Evolutionary conservation across 2,329 filamentous ascomycete genomes (phyloP).

Genomic region (Grosmannia clavigera): DNA sequence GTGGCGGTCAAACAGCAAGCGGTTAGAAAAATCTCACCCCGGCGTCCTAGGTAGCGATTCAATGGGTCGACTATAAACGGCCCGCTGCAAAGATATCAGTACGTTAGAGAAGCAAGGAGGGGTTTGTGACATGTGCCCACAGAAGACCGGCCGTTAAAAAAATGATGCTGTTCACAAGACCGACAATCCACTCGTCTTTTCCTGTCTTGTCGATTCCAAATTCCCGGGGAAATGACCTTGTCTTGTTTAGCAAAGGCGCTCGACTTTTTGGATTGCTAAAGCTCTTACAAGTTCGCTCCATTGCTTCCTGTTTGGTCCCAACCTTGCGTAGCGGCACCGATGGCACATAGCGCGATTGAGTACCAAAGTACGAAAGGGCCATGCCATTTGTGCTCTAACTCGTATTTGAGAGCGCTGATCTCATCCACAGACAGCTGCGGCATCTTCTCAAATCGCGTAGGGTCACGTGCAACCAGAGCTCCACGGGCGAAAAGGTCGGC

Average conservation of each 20-base stretch:
- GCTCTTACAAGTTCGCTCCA: constrained; percentile 41
- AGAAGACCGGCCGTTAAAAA: constrained; percentile 20
- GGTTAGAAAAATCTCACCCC: constrained; percentile 60
- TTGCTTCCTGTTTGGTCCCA: constrained; percentile 56
- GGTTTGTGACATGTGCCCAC: constrained; percentile 7
- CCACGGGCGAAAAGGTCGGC: constrained; percentile 50
- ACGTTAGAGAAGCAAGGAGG: constrained; percentile 35
- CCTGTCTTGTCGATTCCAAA: constrained; percentile 33
- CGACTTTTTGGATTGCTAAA: background rate
- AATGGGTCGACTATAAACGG: constrained; percentile 30
- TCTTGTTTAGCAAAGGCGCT: background rate
- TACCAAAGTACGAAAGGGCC: constrained; percentile 50
- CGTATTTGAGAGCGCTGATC: constrained; percentile 49
- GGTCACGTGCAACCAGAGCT: constrained; percentile 62
- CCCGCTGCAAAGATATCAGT: constrained; percentile 14
- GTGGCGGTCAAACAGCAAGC: constrained; percentile 57
- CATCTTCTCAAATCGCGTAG: constrained; percentile 47
- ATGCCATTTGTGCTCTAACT: constrained; percentile 56
- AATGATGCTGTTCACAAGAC: constrained; percentile 44
- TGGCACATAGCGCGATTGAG: constrained; percentile 55
- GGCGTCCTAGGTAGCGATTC: constrained; percentile 29
- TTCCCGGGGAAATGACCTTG: constrained; percentile 33
- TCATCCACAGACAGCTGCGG: constrained; percentile 34
- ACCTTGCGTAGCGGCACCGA: constrained; percentile 57
- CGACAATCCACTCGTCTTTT: constrained; percentile 37